Conservation (phyloP, 2,329 filamentous ascomycete species). For the Aspergillus clavatus region DNA sequence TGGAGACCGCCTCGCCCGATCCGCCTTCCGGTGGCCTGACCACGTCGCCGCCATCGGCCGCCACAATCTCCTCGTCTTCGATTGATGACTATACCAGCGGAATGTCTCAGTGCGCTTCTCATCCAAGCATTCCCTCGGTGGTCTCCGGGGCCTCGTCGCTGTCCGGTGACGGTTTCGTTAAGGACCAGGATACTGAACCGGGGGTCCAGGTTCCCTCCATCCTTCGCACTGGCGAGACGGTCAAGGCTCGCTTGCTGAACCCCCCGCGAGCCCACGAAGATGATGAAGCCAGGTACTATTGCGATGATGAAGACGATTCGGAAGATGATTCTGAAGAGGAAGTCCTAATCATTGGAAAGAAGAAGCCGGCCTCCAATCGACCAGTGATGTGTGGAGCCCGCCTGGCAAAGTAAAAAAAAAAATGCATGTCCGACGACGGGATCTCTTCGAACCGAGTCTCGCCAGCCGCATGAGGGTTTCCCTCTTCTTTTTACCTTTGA, state of each 20-base stretch:
- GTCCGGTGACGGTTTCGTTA: slow-evolving; percentile 35
- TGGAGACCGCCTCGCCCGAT: slow-evolving; percentile 14
- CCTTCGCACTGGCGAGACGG: slow-evolving; percentile 40
- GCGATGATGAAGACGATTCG: slow-evolving; percentile 38
- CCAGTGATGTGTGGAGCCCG: slow-evolving; percentile 12
- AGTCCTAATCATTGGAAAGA: slow-evolving; percentile 38
- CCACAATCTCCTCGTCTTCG: slow-evolving; percentile 45
- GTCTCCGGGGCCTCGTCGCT: slow-evolving; percentile 44
- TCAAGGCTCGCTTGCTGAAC: slow-evolving; percentile 28
- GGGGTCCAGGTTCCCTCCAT: slow-evolving; percentile 31
- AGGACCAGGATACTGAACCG: slow-evolving; percentile 25
- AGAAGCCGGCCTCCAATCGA: slow-evolving; percentile 23
- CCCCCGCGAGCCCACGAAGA: slow-evolving; percentile 28
- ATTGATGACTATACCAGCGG: slow-evolving; percentile 43
- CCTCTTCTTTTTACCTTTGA: too few relatives aligned
- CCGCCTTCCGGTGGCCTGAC: slow-evolving; percentile 22
- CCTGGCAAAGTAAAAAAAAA: background rate
- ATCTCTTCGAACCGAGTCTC: background rate
- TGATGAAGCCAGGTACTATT: slow-evolving; percentile 38
- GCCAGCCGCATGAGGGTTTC: too few relatives aligned
- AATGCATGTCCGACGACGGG: background rate
- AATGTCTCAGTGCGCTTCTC: slow-evolving; percentile 45
- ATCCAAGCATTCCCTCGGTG: slow-evolving; percentile 45
- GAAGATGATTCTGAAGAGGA: slow-evolving; percentile 42
- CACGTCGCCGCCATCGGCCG: slow-evolving; percentile 40